Evolutionary conservation across 2,329 filamentous ascomycete species (phyloP).

Genomic region (Phialophora verrucosa): DNA sequence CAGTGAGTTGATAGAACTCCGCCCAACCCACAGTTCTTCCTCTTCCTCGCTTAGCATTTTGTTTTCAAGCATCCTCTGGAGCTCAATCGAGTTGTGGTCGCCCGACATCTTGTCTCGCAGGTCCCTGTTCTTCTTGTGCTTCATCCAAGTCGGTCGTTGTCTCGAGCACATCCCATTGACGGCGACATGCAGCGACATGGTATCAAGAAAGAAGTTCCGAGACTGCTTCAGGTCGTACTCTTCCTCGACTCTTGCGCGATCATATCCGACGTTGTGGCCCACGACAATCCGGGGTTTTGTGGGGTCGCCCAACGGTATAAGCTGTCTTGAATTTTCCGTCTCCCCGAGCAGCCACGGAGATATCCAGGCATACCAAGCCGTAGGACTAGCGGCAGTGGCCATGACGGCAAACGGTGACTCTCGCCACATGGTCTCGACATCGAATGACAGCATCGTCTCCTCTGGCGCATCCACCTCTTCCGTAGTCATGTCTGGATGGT

Average conservation of each 20-base stretch:
- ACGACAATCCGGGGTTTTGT: slow-evolving; percentile 76
- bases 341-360: slow-evolving; percentile 93
- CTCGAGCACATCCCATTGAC: slow-evolving; percentile 99
- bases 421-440: slow-evolving; percentile 97
- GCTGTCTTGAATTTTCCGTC: slow-evolving; percentile 74
- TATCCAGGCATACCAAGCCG: slow-evolving; percentile 95
- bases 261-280: slow-evolving; percentile 95
- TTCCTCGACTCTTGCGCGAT: slow-evolving; percentile 83
- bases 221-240: slow-evolving; percentile 87
- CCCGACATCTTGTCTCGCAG: slow-evolving; percentile 77
- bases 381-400: slow-evolving; percentile 89
- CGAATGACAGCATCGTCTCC: slow-evolving; percentile 84
- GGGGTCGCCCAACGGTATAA: slow-evolving; percentile 85
- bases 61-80: slow-evolving; percentile 72
- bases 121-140: slow-evolving; percentile 88
- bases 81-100: slow-evolving; percentile 71
- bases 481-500: slow-evolving; percentile 73
- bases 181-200: slow-evolving; percentile 96
- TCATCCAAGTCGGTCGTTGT: slow-evolving; percentile 96
- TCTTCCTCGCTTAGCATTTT: slow-evolving; percentile 77
- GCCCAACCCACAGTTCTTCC: slow-evolving; percentile 92
- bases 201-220: slow-evolving; percentile 87
- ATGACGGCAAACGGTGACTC: slow-evolving; percentile 91
- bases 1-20: slow-evolving; percentile 93
- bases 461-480: slow-evolving; percentile 77